Evolutionary conservation across 1,284 basidiomycete genomes (phyloP), one percentile per base, ranked within the genome.

Genomic region (Vanrija pseudolonga): DNA sequence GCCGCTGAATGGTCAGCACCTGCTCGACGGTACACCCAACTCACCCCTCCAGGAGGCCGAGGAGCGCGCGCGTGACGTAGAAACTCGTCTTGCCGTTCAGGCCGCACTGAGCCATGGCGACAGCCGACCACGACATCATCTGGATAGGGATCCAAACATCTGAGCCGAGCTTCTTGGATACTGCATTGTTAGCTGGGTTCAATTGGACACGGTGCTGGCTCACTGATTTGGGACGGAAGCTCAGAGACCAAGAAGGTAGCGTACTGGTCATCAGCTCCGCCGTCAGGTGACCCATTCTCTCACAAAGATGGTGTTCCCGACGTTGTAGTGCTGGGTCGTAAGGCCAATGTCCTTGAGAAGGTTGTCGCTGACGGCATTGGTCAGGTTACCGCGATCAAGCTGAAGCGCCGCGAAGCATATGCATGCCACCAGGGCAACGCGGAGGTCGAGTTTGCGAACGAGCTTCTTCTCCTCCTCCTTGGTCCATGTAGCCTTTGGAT

Each of bases 91-190:
- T 56, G 39, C 64, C 62, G 12, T 56, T 61, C 38, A 74, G 45
- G 5, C 55, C 61, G 15, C 57, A 52, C 49, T 76, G 73, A 12
- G 51, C 56, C 24, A 68, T 64, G 14, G 68, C 63, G 4, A 74
- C 63, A 11, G 62, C 45, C 3, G 71, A 74, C 74, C 75, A 77
- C 4, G 53, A 38, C 57, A 72, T 65, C 63, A 76, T 71, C 61
- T 76, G 69, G 43, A 68, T 65, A 0, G 76, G 74, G 32, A 77
- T 68, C 70, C 71, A 77, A 1, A 68, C 53, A 50, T 76, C 77
- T 6, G 68, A 66, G 3, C 76, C 77, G 20, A 79, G 53, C 54
- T 72, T 72, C 54, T 79, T 78, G 9, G 65, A 67, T 38, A 71
- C 65, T 67, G 36, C 4, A 11, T 5, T 36, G 38, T 9, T 18